phyloP scores from a whole-genome alignment of 306 rosid species.

The Pyrus communis region DNA sequence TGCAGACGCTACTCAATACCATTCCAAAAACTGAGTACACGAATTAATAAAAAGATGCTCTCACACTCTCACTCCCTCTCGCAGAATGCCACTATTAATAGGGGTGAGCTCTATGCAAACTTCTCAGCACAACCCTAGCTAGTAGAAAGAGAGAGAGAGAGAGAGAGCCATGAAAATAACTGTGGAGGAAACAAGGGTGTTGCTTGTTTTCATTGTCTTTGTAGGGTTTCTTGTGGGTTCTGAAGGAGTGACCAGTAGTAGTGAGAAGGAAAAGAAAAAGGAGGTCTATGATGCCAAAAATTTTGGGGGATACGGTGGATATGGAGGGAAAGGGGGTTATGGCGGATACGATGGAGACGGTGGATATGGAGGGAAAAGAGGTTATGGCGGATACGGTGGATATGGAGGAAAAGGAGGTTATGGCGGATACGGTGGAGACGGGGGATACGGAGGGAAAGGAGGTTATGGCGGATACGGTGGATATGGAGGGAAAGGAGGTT shows the following conservation, averaged over 20 bases:
- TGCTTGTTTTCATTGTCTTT: constrained; percentile 13
- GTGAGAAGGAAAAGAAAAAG: constrained; percentile 1
- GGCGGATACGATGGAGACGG: no score
- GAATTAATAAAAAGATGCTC: not conserved
- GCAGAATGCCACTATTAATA: constrained; percentile 21
- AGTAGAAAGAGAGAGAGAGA: not conserved
- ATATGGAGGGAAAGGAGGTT: not conserved
- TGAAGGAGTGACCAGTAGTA: constrained; percentile 12
- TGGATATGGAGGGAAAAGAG: not conserved
- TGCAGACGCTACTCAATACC: not conserved
- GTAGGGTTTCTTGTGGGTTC: constrained; percentile 11
- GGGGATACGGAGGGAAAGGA: not conserved
- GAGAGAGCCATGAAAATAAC: not conserved
- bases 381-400: not conserved
- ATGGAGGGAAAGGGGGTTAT: not conserved
- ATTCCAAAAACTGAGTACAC: not conserved
- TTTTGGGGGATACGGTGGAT: not conserved
- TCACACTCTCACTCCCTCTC: not conserved
- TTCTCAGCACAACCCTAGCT: constrained; percentile 4
- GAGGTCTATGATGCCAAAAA: not conserved
- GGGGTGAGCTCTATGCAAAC: not conserved
- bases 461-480: not conserved
- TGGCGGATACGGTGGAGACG: not conserved
- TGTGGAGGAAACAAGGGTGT: constrained; percentile 23
- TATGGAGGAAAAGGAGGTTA: not conserved